Conservation (phyloP, 1,284 basidiomycete genomes). For the Xerocomus amazonicus region DNA sequence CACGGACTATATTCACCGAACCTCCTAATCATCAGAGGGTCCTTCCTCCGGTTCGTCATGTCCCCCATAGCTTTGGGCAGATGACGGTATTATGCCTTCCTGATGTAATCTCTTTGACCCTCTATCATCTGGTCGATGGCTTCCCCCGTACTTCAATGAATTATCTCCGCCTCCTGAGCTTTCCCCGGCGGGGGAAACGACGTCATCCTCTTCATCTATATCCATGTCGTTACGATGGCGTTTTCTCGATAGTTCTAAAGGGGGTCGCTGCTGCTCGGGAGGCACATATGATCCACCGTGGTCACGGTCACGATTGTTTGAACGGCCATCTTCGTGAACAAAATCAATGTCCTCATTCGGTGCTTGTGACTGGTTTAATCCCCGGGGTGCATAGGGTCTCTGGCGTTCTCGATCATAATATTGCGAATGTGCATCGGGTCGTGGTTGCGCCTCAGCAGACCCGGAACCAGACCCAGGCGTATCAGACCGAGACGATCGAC, state of each 20-base stretch:
- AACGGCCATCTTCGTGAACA: slow-evolving; percentile 47
- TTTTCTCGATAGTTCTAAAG: slow-evolving; percentile 45
- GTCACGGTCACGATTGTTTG: slow-evolving; percentile 33
- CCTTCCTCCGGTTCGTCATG: slow-evolving; percentile 44
- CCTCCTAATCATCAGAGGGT: slow-evolving; percentile 33
- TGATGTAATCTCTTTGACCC: slow-evolving; percentile 53
- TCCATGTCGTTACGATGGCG: slow-evolving; percentile 61
- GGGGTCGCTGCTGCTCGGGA: slow-evolving; percentile 29
- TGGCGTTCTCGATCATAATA: slow-evolving; percentile 45
- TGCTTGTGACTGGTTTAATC: slow-evolving; percentile 30
- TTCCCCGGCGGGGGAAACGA: slow-evolving; percentile 36
- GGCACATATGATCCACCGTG: slow-evolving; percentile 31
- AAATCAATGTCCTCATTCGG: slow-evolving; percentile 46
- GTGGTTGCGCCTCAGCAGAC: slow-evolving; percentile 43
- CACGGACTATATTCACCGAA: slow-evolving; percentile 20
- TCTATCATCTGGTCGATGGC: slow-evolving; percentile 44
- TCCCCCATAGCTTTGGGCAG: slow-evolving; percentile 38
- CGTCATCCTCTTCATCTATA: slow-evolving; percentile 46
- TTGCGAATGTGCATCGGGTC: slow-evolving; percentile 42
- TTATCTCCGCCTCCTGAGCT: slow-evolving; percentile 34
- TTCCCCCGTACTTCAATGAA: slow-evolving; percentile 27
- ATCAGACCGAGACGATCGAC: slow-evolving; percentile 48
- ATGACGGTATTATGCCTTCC: slow-evolving; percentile 35
- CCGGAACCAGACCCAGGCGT: slow-evolving; percentile 51
- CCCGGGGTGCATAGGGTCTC: slow-evolving; percentile 46